Base-by-base conservation (phyloP, 1,284 basidiomycete species). In the Polyporus tsugae region DNA sequence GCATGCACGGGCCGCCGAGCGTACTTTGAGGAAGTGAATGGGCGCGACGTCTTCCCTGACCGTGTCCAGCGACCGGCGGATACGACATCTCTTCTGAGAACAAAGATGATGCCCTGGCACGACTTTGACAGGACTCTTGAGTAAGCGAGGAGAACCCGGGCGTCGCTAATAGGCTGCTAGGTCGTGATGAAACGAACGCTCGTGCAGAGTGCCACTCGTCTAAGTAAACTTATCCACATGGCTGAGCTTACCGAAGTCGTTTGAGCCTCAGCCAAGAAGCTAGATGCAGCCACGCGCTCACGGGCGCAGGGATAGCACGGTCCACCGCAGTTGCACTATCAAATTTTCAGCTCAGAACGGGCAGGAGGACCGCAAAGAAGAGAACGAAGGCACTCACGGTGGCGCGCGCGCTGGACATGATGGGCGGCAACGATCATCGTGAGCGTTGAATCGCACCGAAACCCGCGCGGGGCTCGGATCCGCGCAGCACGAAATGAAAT, bases 351-450 rank as follows among this genome's bases (percentile, higher is more conserved):
- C 52, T 55, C 29, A 15, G 52, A 19, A 55, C 52, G 52, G 52
- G 52, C 5, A 55, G 52, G 29, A 55, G 17, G 29, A 7, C 6
- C 35, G 33, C 52, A 29, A 19, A 49, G 46, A 55, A 58, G 55
- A 38, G 55, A 38, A 58, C 17, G 29, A 5, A n/a, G 55, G 10
- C 55, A 58, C 55, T 9, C 53, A 64, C 58, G 58, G 63, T 60
- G 57, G 63, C 64, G 46, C 64, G 46, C 64, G 59, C 59, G 58
- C 46, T 65, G 44, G 46, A 6, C 55, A 38, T 65, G 58, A 65
- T 60, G 64, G 42, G 46, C 58, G 59, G 64, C 25, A 53, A 53
- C 58, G 46, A 65, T 60, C 64, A 60, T 29, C 17, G 44, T 25
- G 58, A 10, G 64, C 46, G 64, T 29, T 65, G 64, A 44, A 35